Evolutionary conservation across 2,329 filamentous ascomycete species (phyloP).

Genomic region (Onygenales sp.): DNA sequence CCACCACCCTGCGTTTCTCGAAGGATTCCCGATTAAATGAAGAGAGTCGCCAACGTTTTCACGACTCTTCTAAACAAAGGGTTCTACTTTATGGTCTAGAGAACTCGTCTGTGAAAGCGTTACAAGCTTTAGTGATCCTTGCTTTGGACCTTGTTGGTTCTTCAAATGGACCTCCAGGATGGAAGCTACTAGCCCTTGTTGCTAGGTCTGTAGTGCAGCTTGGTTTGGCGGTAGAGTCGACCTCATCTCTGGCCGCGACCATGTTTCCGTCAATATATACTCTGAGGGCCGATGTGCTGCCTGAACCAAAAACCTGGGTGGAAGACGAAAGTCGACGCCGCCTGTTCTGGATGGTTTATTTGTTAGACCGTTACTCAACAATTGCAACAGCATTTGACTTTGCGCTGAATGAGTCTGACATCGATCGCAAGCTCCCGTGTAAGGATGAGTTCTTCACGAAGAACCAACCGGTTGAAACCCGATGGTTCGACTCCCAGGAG

Average conservation of each 20-base stretch:
- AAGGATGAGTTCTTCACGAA: conserved; percentile 77
- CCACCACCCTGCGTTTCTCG: conserved; percentile 77
- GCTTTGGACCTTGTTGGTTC: conserved; percentile 76
- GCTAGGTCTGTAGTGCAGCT: conserved; percentile 82
- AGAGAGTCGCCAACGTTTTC: conserved; percentile 63
- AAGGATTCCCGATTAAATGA: conserved; percentile 65
- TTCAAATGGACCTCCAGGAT: conserved; percentile 82
- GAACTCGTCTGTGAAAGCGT: conserved; percentile 76
- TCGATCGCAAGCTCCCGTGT: conserved; percentile 78
- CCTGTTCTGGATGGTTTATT: conserved; percentile 89
- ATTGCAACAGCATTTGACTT: conserved; percentile 90
- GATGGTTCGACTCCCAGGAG: conserved; percentile 59
- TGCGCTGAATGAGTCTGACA: conserved; percentile 77
- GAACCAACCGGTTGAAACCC: conserved; percentile 74
- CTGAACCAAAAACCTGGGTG: conserved; percentile 74
- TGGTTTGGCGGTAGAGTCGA: conserved; percentile 73
- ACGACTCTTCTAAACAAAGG: conserved; percentile 72
- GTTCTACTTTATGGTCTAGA: conserved; percentile 82
- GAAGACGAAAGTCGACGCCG: conserved; percentile 79
- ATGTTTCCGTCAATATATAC: conserved; percentile 82
- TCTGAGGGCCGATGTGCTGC: conserved; percentile 71
- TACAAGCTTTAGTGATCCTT: conserved; percentile 80
- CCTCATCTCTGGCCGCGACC: conserved; percentile 68
- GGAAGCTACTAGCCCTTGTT: conserved; percentile 85
- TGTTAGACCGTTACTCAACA: conserved; percentile 82